phyloP scores from a whole-genome alignment of 805 yeast genomes.

The Yarrowia bubula region DNA sequence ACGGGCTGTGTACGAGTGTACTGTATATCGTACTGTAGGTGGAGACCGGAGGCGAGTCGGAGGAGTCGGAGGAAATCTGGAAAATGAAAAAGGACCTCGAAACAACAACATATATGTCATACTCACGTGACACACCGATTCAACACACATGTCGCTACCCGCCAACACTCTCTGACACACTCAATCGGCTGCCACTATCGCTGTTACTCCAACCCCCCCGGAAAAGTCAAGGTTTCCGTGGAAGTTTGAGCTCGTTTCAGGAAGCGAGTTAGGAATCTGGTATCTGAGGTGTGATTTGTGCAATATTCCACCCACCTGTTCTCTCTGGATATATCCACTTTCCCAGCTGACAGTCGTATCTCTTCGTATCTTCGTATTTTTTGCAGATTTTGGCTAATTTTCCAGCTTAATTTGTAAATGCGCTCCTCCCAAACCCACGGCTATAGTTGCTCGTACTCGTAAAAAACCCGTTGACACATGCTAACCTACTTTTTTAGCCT shows the following conservation, averaged over 20 bases:
- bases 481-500: background rate
- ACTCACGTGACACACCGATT: too few relatives aligned
- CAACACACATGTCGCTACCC: too few relatives aligned
- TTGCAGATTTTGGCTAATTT: background rate
- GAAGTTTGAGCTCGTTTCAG: background rate
- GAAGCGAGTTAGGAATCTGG: too few relatives aligned
- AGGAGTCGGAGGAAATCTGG: background rate
- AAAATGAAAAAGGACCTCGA: background rate
- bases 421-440: background rate
- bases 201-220: background rate
- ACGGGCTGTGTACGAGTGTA: too few relatives aligned
- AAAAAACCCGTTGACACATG: conserved; percentile 10
- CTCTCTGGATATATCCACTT: too few relatives aligned
- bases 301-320: too few relatives aligned
- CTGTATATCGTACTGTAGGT: background rate
- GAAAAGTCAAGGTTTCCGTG: background rate
- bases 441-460: conserved; percentile 26
- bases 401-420: background rate
- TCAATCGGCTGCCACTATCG: too few relatives aligned
- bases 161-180: background rate
- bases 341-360: too few relatives aligned
- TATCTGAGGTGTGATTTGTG: too few relatives aligned
- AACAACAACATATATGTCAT: too few relatives aligned
- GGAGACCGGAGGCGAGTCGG: background rate
- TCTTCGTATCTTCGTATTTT: background rate